Evolutionary conservation across 768 basidiomycete genomes (phyloP), one percentile per base, ranked within the genome.

Genomic region (Russula vinacea): DNA sequence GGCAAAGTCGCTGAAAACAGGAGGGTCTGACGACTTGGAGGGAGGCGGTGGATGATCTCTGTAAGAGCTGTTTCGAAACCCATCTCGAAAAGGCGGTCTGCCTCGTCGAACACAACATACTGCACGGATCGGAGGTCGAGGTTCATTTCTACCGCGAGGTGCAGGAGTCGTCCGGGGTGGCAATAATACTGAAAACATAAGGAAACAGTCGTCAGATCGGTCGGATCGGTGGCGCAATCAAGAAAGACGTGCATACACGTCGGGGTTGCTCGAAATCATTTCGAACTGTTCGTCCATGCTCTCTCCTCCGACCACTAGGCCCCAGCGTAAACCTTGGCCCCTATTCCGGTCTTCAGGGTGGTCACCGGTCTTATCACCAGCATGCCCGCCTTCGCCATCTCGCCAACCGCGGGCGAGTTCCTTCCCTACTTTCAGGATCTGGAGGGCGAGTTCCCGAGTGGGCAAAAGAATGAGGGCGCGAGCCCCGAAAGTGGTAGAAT

Each of bases 31-130:
- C 97, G 87, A 16, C 85, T 83, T 0, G 86, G 64, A 14, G 95
- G 94, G 57, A 99, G 85, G 37, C 94, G 92, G 69, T 88, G 83
- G 16, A 99, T 79, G 69, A 98, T 95, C 76, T 98, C 96, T 58
- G 87, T 88, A 40, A 99, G 82, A 56, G 95, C 90, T 2, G 88
- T 85, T 70, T 92, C 90, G 75, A 99, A 99, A 33, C 97, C 97
- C 87, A 98, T 92, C 73, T 99, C 97, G 75, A 99, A 99, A 13
- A 99, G 84, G 39, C 97, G 89, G 75, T 99, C 97, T 0, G 97
- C 97, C 76, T 99, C 97, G 72, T 99, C 97, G 70, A 98, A 98
- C 26, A 98, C 91, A 65, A 94, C 85, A 64, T 91, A 93, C 76
- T 95, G 87, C 6, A 95, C 80, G 0, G 90, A 87, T 56, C 89